Evolutionary conservation across 1,139 yeast species (phyloP).

Genomic region (Geotrichum phurueaensis): DNA sequence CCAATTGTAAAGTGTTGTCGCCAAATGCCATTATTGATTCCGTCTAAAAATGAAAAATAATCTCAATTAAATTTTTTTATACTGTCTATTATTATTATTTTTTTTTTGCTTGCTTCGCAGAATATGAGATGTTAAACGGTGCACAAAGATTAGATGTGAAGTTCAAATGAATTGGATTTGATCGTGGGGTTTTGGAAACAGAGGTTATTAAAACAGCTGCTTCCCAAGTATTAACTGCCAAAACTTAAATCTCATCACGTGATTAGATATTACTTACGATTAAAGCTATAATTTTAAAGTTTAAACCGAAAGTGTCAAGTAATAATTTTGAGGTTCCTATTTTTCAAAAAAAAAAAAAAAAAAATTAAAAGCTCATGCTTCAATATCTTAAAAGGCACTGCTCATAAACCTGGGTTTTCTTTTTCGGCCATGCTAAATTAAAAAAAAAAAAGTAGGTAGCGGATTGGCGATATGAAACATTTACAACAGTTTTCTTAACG

Average conservation of each 20-base stretch:
- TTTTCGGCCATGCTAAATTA: too few species aligned
- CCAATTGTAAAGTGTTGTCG: slow-evolving; percentile 12
- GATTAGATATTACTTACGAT: background rate
- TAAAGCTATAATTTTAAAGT: too few species aligned
- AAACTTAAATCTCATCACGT: background rate
- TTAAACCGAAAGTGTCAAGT: too few species aligned
- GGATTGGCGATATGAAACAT: too few species aligned
- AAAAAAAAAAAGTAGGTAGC: too few species aligned
- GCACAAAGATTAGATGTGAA: background rate
- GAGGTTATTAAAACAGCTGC: background rate
- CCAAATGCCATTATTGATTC: slow-evolving; percentile 7
- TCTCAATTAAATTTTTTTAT: background rate
- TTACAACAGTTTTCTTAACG: too few species aligned
- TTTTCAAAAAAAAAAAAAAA: too few species aligned
- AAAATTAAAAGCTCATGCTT: too few species aligned
- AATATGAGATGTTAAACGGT: background rate
- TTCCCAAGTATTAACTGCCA: background rate
- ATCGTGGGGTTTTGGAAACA: background rate
- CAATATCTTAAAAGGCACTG: too few species aligned
- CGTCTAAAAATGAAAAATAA: background rate
- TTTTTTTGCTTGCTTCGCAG: background rate
- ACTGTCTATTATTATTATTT: too few species aligned
- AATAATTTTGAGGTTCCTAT: too few species aligned
- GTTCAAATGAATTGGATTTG: background rate
- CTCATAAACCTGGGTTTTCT: too few species aligned